Evolutionary conservation across 768 basidiomycete species (phyloP).

Genomic region (Candolleomyces eurysporus): DNA sequence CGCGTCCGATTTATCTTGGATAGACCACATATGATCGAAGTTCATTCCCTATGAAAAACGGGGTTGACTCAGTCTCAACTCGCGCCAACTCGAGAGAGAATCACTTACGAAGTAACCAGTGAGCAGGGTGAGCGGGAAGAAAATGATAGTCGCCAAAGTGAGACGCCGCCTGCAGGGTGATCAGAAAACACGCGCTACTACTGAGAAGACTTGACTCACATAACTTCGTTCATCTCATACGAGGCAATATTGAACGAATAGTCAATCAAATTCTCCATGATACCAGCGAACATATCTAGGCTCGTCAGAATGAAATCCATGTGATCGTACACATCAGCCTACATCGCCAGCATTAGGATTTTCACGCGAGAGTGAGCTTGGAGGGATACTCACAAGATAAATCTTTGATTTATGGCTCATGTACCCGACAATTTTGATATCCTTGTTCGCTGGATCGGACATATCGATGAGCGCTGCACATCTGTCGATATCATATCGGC

Average conservation of each 20-base stretch:
- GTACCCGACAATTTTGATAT: slow-evolving; percentile 50
- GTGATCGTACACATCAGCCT: slow-evolving; percentile 78
- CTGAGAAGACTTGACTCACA: slow-evolving; percentile 38
- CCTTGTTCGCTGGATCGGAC: slow-evolving; percentile 34
- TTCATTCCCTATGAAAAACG: slow-evolving; percentile 57
- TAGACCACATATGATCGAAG: slow-evolving; percentile 51
- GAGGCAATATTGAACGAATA: slow-evolving; percentile 78
- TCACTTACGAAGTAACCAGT: slow-evolving; percentile 60
- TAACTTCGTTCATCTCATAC: slow-evolving; percentile 74
- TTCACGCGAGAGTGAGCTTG: neutral
- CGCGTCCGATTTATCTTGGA: slow-evolving; percentile 44
- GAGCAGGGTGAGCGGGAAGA: slow-evolving; percentile 65
- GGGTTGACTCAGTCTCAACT: neutral
- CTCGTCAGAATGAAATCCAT: slow-evolving; percentile 70
- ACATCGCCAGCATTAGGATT: neutral
- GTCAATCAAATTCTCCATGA: slow-evolving; percentile 69
- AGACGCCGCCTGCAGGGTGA: slow-evolving; percentile 49
- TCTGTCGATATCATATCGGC: slow-evolving; percentile 69
- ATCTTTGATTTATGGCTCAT: slow-evolving; percentile 71
- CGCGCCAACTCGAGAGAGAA: neutral
- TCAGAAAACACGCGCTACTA: slow-evolving; percentile 2
- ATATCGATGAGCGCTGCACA: slow-evolving; percentile 55
- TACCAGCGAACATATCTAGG: slow-evolving; percentile 70
- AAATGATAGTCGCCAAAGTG: slow-evolving; percentile 68
- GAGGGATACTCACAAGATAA: slow-evolving; percentile 47